Evolutionary conservation across 345 rosid species (phyloP).

Genomic region (Luvunga scandens): DNA sequence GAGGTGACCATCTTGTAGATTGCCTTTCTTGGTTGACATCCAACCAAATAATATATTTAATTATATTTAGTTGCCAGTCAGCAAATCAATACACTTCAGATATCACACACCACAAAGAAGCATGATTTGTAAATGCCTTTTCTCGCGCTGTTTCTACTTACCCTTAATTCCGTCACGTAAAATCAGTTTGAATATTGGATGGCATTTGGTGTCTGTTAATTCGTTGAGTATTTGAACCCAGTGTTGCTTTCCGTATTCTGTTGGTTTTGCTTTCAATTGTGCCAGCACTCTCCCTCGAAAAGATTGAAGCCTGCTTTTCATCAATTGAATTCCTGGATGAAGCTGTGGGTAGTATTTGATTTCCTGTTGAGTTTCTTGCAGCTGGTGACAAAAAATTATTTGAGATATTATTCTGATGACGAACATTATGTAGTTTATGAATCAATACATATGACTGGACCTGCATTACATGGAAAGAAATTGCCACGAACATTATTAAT

Average conservation of each 20-base stretch:
- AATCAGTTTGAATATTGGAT: constrained; percentile 17
- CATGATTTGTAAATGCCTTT: background rate
- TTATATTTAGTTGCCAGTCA: background rate
- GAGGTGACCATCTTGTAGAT: constrained; percentile 15
- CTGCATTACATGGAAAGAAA: too few relatives aligned
- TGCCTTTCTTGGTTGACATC: background rate
- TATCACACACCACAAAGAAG: constrained; percentile 4
- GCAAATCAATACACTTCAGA: background rate
- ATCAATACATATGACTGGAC: too few relatives aligned
- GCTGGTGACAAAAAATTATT: background rate
- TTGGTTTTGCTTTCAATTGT: too few relatives aligned
- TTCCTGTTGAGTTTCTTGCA: background rate
- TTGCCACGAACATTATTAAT: too few relatives aligned
- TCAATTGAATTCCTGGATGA: background rate
- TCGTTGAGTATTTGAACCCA: background rate
- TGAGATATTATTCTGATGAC: background rate
- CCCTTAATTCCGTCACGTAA: background rate
- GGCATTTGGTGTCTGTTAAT: background rate
- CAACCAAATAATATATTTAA: background rate
- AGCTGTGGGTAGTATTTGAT: background rate
- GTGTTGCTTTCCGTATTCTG: background rate
- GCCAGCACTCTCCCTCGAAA: background rate
- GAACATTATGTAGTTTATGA: too few relatives aligned
- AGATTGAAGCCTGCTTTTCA: background rate
- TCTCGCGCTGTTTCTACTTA: background rate